Percentiles rank a stretch among this genome's conserved stretches.
Evolutionary conservation across 129 eudicot species (phyloP).

Genomic region (Flaveria linearis): DNA sequence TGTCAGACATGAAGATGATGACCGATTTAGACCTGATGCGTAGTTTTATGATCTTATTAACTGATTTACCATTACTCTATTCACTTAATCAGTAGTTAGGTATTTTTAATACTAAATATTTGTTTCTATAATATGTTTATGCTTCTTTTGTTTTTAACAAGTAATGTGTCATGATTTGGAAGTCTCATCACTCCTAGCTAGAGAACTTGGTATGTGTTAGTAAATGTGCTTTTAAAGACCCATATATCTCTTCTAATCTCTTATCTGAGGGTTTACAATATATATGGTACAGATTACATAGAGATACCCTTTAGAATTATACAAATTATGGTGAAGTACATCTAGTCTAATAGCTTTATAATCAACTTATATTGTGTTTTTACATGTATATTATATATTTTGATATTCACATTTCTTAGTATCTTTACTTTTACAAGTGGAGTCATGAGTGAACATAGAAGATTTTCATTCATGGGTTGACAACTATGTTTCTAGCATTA

Average conservation of each 20-base stretch:
- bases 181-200: not conserved
- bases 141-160: not conserved
- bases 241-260: not conserved
- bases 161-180: not conserved
- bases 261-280: not conserved
- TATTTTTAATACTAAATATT: not conserved
- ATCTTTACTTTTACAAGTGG: not conserved
- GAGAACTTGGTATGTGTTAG: not conserved
- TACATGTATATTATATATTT: not conserved
- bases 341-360: not conserved
- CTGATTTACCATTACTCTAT: not conserved
- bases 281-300: not conserved
- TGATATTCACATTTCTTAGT: not conserved
- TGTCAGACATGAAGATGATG: not conserved
- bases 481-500: constrained; percentile 5
- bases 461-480: not conserved
- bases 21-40: not conserved
- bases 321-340: not conserved
- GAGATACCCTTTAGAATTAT: not conserved
- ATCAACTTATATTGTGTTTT: not conserved
- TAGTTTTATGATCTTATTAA: not conserved
- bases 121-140: not conserved
- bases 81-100: not conserved
- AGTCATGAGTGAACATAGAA: not conserved
- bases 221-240: not conserved